These are phyloP conservation scores for Cryptococcus jaspeensis DNA, from an alignment of 1,284 basidiomycete genomes.

Conservation along the genomic window DNA sequence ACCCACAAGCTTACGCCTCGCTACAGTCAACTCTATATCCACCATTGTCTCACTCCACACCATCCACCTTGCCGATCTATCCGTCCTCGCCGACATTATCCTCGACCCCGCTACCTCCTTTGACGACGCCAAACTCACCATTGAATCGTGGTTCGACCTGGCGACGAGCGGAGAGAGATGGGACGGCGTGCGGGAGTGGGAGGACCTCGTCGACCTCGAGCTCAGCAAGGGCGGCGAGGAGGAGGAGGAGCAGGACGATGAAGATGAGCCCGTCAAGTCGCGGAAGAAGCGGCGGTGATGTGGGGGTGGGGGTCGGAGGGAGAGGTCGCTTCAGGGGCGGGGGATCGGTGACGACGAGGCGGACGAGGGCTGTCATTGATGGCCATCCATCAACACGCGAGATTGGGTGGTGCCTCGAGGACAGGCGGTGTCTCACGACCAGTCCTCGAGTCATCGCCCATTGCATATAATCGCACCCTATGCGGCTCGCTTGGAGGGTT, in stretches of 20 bases:
- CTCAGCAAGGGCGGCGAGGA: conserved; percentile 19
- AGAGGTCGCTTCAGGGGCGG: neutral
- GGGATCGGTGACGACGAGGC: neutral
- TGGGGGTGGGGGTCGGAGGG: neutral
- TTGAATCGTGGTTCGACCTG: conserved; percentile 45
- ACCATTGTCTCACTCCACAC: conserved; percentile 34
- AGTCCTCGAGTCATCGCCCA: too few species aligned
- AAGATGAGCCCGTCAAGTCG: neutral
- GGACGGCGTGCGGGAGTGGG: conserved; percentile 41
- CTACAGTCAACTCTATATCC: conserved; percentile 39
- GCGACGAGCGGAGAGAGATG: conserved; percentile 36
- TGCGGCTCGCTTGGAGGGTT: too few species aligned
- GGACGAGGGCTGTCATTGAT: neutral
- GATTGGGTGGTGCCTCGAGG: neutral
- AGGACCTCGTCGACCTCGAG: conserved; percentile 42
- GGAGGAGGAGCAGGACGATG: conserved; percentile 27
- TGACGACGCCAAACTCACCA: conserved; percentile 35
- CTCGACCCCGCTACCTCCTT: conserved; percentile 31
- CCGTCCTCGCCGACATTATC: conserved; percentile 23
- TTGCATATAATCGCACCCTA: too few species aligned
- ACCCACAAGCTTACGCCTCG: neutral
- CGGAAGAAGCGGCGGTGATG: neutral
- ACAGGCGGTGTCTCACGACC: neutral
- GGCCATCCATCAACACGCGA: neutral
- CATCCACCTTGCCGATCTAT: conserved; percentile 29